Percentiles rank a stretch among this genome's conserved stretches.
These are phyloP conservation scores for Exophiala sp. DNA, from an alignment of 2,329 filamentous ascomycete species.

Conservation along the genomic window DNA sequence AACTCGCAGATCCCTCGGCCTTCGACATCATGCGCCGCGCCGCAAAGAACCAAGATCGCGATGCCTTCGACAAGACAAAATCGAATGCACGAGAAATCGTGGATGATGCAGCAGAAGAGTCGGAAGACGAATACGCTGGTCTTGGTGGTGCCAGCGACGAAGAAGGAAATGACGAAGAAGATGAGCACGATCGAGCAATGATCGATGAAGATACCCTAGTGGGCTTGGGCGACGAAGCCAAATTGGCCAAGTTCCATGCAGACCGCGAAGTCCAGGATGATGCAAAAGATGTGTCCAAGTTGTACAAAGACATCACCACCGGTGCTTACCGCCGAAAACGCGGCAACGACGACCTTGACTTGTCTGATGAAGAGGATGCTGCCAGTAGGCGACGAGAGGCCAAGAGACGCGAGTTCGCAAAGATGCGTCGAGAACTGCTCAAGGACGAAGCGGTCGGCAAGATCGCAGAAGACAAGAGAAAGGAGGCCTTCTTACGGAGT, in stretches of 20 bases:
- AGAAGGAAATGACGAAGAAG: conserved; percentile 69
- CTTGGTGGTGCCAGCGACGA: conserved; percentile 86
- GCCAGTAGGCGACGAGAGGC: conserved; percentile 71
- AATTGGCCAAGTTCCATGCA: conserved; percentile 81
- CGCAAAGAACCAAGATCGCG: conserved; percentile 51
- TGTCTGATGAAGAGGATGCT: conserved; percentile 89
- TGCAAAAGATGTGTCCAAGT: conserved; percentile 82
- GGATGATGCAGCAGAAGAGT: conserved; percentile 88
- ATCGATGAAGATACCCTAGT: conserved; percentile 75
- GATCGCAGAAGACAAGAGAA: conserved; percentile 84
- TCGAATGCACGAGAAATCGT: conserved; percentile 84
- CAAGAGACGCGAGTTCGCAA: conserved; percentile 83
- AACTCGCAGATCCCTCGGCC: conserved; percentile 41
- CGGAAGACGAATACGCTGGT: conserved; percentile 95
- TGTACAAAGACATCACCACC: conserved; percentile 89
- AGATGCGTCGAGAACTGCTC: conserved; percentile 85
- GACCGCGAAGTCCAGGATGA: conserved; percentile 76
- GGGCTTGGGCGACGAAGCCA: conserved; percentile 72
- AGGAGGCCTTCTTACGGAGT: conserved; percentile 82
- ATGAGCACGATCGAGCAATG: conserved; percentile 75
- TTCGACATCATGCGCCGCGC: conserved; percentile 71
- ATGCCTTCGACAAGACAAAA: conserved; percentile 75
- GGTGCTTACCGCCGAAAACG: conserved; percentile 82
- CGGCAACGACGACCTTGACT: conserved; percentile 70
- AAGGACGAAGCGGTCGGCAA: conserved; percentile 87